Evolutionary conservation across 2,329 filamentous ascomycete species (phyloP).

Genomic region (Pseudocercospora macadamiae): DNA sequence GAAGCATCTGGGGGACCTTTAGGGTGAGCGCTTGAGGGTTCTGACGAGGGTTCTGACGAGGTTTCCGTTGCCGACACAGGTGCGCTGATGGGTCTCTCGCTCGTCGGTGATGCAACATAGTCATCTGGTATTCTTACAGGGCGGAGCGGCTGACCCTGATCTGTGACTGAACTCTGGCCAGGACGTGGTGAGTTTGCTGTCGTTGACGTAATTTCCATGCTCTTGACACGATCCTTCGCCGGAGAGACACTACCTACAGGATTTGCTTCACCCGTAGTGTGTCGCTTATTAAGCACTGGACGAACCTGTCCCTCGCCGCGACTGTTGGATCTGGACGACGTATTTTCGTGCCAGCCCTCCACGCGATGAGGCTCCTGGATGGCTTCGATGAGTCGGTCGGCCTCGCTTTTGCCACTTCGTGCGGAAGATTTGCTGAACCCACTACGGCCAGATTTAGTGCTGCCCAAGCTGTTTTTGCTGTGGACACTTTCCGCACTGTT

Average conservation of each 20-base stretch:
- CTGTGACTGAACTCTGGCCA: slow-evolving; percentile 45
- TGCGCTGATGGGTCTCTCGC: slow-evolving; percentile 10
- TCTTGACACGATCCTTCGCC: slow-evolving; percentile 23
- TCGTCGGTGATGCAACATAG: slow-evolving; percentile 11
- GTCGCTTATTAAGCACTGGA: slow-evolving; percentile 33
- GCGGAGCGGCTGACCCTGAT: slow-evolving; percentile 47
- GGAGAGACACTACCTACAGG: slow-evolving; percentile 18
- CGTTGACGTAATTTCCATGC: slow-evolving; percentile 24
- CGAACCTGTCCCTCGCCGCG: slow-evolving; percentile 25
- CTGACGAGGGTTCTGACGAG: neutral
- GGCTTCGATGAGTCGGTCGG: slow-evolving; percentile 72
- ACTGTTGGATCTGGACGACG: slow-evolving; percentile 22
- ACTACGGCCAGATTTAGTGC: slow-evolving; percentile 44
- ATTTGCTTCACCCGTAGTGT: slow-evolving; percentile 26
- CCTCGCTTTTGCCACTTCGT: slow-evolving; percentile 60
- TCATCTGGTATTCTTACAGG: slow-evolving; percentile 54
- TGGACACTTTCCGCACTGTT: slow-evolving; percentile 49
- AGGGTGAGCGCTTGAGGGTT: slow-evolving; percentile 12
- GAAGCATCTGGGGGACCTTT: slow-evolving; percentile 35
- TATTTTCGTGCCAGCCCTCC: slow-evolving; percentile 33
- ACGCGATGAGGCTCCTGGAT: slow-evolving; percentile 62
- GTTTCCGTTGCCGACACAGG: neutral
- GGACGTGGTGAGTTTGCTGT: slow-evolving; percentile 46
- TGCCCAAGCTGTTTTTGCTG: slow-evolving; percentile 57
- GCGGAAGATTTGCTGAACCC: slow-evolving; percentile 33